phyloP scores from a whole-genome alignment of 2,329 filamentous ascomycete species.

The Botryosphaeria dothidea region DNA sequence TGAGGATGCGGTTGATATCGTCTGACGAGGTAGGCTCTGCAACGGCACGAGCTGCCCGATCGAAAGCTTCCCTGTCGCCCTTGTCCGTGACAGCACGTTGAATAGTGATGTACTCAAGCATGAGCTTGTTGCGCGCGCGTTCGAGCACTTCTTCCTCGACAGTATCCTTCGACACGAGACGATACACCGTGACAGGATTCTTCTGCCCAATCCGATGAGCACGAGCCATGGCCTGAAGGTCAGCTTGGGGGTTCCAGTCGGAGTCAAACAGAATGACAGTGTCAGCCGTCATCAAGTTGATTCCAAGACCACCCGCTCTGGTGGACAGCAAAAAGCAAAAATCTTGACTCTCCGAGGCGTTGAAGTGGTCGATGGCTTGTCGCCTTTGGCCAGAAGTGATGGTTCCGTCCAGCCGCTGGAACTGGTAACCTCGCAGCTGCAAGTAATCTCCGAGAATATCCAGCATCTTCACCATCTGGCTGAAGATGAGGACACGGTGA shows the following conservation, averaged over 20 bases:
- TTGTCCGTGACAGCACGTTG: conserved; percentile 96
- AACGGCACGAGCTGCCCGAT: conserved; percentile 66
- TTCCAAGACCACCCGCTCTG: conserved; percentile 92
- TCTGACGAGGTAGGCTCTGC: conserved; percentile 88
- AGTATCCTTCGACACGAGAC: conserved; percentile 95
- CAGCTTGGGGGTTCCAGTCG: conserved; percentile 98
- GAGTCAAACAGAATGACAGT: conserved; percentile 98
- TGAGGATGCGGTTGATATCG: conserved; percentile 94
- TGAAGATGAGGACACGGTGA: conserved; percentile 96
- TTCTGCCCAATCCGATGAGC: conserved; percentile 98
- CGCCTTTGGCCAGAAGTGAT: conserved; percentile 85
- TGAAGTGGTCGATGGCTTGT: conserved; percentile 97
- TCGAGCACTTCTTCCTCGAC: conserved; percentile 98
- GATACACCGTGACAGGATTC: conserved; percentile 92
- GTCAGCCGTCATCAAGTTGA: conserved; percentile 98
- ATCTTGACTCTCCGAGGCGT: conserved; percentile 91
- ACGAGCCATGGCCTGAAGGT: conserved; percentile 96
- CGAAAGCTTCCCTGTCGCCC: conserved; percentile 72
- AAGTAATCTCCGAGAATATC: conserved; percentile 95
- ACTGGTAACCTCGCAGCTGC: conserved; percentile 88
- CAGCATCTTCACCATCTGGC: conserved; percentile 99
- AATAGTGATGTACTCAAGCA: conserved; percentile 96
- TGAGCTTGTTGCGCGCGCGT: conserved; percentile 92
- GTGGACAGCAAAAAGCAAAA: conserved; percentile 97
- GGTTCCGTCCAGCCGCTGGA: conserved; percentile 92